These are phyloP conservation scores for Ceratocystis diversiconidia DNA, from an alignment of 2,329 filamentous ascomycete species.

Conservation along the genomic window DNA sequence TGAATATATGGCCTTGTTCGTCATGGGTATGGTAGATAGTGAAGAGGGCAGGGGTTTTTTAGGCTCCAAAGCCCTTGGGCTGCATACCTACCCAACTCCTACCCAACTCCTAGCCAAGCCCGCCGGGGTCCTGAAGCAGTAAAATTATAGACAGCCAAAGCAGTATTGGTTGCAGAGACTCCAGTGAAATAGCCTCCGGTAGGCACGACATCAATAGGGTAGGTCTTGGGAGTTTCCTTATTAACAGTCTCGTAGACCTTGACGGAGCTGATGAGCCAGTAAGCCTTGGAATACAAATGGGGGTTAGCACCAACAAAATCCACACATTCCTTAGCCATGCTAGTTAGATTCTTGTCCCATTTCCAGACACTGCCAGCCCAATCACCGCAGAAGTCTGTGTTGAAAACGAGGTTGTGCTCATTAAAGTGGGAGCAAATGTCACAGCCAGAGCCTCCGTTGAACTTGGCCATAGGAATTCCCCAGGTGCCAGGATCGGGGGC, in stretches of 20 bases:
- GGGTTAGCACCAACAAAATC: slow-evolving; percentile 61
- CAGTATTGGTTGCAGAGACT: too few relatives aligned
- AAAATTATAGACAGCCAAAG: background rate
- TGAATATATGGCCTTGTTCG: too few relatives aligned
- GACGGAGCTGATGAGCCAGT: slow-evolving; percentile 62
- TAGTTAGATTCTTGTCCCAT: slow-evolving; percentile 40
- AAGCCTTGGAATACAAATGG: slow-evolving; percentile 53
- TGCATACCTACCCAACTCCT: background rate
- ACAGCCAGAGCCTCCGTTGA: slow-evolving; percentile 52
- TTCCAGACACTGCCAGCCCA: slow-evolving; percentile 66
- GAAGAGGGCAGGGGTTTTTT: background rate
- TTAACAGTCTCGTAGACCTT: slow-evolving; percentile 36
- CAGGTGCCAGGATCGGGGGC: slow-evolving; percentile 53
- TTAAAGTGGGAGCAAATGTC: slow-evolving; percentile 56
- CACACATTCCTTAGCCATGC: slow-evolving; percentile 50
- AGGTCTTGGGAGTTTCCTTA: too few relatives aligned
- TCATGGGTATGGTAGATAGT: too few relatives aligned
- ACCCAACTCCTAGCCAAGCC: background rate
- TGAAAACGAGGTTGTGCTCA: slow-evolving; percentile 61
- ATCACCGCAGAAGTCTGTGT: slow-evolving; percentile 75
- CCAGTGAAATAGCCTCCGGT: too few relatives aligned
- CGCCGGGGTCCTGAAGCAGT: background rate
- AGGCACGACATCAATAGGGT: too few relatives aligned
- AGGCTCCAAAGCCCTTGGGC: background rate
- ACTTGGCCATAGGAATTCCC: slow-evolving; percentile 54